Base-by-base conservation (phyloP, 2,329 filamentous ascomycete species). In the Diplodia corticola region DNA sequence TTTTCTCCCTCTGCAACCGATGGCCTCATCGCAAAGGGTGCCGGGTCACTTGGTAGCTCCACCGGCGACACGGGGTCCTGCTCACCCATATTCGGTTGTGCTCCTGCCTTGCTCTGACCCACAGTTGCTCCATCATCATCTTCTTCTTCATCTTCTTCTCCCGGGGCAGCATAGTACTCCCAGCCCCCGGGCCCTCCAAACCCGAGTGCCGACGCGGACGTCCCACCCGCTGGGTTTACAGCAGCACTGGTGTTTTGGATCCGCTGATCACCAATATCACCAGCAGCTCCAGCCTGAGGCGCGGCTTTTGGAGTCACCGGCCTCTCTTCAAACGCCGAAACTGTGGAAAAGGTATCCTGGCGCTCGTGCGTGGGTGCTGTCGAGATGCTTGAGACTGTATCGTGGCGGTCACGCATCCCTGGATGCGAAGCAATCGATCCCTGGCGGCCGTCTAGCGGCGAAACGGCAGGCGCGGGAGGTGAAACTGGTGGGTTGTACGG, bases 71-170 rank as follows among this genome's bases (percentile, higher is more conserved):
- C 72, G 70, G 22, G 73, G 33, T 64, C 68, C 20, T 70, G 66
- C 46, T 69, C 66, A 22, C 48, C 53, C 2, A 68, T 55, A 49
- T 69, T 70, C 10, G 64, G 55, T 3, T 73, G 70, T 33, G 71
- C 72, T 67, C 74, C 76, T n/a, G 63, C 70, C 13, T 64, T 67
- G 64, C 75, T 77, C 6, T 75, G 49, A 9, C 74, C 75, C 37
- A 76, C 75, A 49, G 78, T 76, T 44, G 78, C 76, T 37, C n/a
- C n/a, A n/a, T n/a, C n/a, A n/a, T n/a, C n/a, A n/a, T 77, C 71
- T 50, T 72, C 73, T 7, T 64, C 70, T 6, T 57, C 68, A 12
- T 46, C 22, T 3, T 24, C 57, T 3, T 53, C 46, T 9, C 63
- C 67, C 30, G 69, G 67, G 22, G 67, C 61, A 37, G 66, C 60